Evolutionary conservation across 129 eudicot genomes (phyloP).

Genomic region (Tagetes patula): DNA sequence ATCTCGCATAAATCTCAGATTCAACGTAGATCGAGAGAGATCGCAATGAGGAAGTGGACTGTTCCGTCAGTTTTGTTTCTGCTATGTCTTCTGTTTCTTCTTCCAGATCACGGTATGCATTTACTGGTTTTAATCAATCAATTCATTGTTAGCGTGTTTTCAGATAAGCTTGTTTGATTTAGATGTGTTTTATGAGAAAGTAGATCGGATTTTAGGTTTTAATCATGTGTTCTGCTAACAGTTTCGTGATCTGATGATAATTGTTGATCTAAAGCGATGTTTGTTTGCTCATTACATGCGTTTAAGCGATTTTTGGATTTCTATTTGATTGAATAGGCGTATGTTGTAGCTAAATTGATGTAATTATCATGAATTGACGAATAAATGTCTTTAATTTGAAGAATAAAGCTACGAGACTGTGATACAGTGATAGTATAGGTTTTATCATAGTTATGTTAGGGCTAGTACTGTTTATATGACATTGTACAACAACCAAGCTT

Average conservation of each 20-base stretch:
- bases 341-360: neutral
- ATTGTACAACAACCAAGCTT: neutral
- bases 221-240: constrained; percentile 3
- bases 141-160: neutral
- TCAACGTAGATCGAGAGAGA: constrained; percentile 5
- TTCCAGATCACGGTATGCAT: constrained; percentile 89
- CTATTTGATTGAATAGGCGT: neutral
- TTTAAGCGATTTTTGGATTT: neutral
- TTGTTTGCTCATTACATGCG: neutral
- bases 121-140: neutral
- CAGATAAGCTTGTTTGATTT: constrained; percentile 9
- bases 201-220: neutral
- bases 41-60: constrained; percentile 97
- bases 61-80: constrained; percentile 73
- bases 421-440: neutral
- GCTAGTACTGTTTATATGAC: neutral
- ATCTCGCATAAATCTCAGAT: constrained; percentile 16
- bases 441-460: constrained; percentile 17
- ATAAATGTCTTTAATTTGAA: neutral
- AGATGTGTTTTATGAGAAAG: neutral
- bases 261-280: neutral
- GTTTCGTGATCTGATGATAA: constrained; percentile 10
- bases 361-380: neutral
- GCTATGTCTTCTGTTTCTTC: constrained; percentile 77
- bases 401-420: neutral